phyloP scores from a whole-genome alignment of 208 protist species.

The Phytomonas sp. region DNA sequence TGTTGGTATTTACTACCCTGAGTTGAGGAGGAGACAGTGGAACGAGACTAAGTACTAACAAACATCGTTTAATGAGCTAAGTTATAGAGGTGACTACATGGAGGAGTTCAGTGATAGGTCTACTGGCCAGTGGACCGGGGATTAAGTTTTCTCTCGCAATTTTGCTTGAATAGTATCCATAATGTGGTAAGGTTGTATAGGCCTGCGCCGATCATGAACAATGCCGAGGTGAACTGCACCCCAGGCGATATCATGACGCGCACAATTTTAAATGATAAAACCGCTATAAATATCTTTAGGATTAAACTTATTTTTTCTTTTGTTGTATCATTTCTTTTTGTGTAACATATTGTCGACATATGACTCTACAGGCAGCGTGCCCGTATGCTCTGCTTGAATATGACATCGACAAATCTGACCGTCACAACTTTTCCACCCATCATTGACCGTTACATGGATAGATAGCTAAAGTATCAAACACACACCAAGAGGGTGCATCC shows the following conservation, averaged over 20 bases:
- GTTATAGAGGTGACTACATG: not conserved
- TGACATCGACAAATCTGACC: not conserved
- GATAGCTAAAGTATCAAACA: not conserved
- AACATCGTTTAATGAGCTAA: not conserved
- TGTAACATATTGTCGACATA: not conserved
- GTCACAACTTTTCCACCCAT: not conserved
- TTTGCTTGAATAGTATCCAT: too few species aligned
- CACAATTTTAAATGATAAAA: too few species aligned
- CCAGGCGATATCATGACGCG: not conserved
- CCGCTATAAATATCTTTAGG: too few species aligned
- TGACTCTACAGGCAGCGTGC: not conserved
- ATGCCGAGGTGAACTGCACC: too few species aligned
- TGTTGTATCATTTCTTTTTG: not conserved
- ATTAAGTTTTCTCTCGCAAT: too few species aligned
- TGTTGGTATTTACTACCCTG: not conserved
- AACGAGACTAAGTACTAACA: not conserved
- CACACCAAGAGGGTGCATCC: not conserved
- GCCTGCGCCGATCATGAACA: too few species aligned
- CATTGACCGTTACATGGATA: not conserved
- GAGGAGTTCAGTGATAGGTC: not conserved
- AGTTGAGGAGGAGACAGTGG: not conserved
- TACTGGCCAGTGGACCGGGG: not conserved
- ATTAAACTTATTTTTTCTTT: not conserved
- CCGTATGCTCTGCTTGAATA: not conserved
- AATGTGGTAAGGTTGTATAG: too few species aligned